Evolutionary conservation across 1,284 basidiomycete species (phyloP).

Genomic region (Wallemia mellicola): DNA sequence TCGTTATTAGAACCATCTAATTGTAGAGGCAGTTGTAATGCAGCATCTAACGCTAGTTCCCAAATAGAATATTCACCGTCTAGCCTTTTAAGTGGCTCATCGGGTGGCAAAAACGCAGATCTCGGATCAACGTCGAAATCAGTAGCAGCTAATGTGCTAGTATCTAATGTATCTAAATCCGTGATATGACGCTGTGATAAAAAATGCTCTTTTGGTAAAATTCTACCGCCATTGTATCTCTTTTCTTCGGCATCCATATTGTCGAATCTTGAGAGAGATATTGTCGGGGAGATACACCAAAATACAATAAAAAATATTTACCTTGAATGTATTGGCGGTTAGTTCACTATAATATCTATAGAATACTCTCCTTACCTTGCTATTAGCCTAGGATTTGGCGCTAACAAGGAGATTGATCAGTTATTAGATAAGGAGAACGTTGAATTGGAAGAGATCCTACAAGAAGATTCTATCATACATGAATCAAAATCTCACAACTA

Average conservation of each 20-base stretch:
- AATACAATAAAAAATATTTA: background rate
- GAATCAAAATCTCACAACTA: constrained; percentile 89
- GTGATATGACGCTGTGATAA: background rate
- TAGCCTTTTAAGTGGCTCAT: constrained; percentile 35
- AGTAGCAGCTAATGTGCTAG: constrained; percentile 47
- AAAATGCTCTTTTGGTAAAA: background rate
- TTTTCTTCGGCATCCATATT: background rate
- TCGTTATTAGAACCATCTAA: constrained; percentile 22
- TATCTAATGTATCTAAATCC: background rate
- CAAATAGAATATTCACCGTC: constrained; percentile 32
- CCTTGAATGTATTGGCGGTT: background rate
- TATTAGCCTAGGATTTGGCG: background rate
- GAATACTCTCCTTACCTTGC: background rate
- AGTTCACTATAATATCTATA: background rate
- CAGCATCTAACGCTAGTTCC: constrained; percentile 25
- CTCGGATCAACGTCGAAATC: constrained; percentile 82
- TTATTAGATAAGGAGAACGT: constrained; percentile 2
- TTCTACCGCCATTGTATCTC: background rate
- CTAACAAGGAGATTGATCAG: background rate
- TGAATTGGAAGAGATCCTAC: constrained; percentile 57
- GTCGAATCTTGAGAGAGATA: background rate
- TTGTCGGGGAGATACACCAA: background rate
- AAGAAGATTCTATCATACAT: constrained; percentile 75
- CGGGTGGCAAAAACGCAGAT: constrained; percentile 72
- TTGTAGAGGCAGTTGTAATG: background rate